Conservation (phyloP, 2,329 filamentous ascomycete genomes). For the Microdochium paspali region DNA sequence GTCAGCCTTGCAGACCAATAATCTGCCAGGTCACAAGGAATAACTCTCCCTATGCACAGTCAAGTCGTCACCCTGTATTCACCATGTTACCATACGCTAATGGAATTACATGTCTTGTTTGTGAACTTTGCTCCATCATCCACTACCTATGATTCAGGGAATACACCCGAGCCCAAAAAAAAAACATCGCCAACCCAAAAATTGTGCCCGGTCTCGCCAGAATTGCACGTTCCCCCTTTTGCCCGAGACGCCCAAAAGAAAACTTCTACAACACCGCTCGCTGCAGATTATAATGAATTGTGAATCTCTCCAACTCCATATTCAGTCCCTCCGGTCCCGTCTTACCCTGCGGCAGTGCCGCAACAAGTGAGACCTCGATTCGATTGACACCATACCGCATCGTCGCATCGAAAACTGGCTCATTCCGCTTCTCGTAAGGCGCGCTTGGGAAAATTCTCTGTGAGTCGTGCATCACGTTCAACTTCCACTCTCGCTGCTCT, state of each 20-base stretch:
- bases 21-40: no score
- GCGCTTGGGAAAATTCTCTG: constrained; percentile 43
- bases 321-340: constrained; percentile 48
- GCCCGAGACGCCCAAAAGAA: background rate
- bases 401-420: constrained; percentile 66
- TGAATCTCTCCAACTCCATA: constrained; percentile 71
- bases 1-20: no score
- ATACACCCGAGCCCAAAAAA: no score
- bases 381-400: constrained; percentile 66
- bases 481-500: constrained; percentile 58
- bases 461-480: constrained; percentile 65
- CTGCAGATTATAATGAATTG: constrained; percentile 60
- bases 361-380: constrained; percentile 70
- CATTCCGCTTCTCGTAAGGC: constrained; percentile 46
- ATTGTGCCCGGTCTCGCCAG: no score
- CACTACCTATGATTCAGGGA: no score
- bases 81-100: no score
- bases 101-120: no score
- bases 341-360: constrained; percentile 53
- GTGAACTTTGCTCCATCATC: no score
- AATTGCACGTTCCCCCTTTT: no score
- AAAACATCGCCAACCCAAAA: no score
- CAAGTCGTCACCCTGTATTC: no score
- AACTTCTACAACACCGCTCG: background rate
- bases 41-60: no score